Evolutionary conservation across 23 red algal genomes (phyloP).

Genomic region (Gracilaria domingensis): DNA sequence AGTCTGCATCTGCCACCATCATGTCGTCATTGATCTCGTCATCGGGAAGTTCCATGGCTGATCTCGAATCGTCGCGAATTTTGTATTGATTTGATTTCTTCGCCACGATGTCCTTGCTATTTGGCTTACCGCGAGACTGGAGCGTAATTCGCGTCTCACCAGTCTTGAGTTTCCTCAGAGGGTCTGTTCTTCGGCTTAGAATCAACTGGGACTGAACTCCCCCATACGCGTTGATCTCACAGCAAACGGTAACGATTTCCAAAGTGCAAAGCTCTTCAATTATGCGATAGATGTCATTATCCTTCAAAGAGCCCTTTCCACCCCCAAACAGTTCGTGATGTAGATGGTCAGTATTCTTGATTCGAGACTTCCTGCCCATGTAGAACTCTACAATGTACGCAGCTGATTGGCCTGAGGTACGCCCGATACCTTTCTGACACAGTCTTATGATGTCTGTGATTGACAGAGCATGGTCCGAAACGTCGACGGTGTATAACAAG

Average conservation of each 20-base stretch:
- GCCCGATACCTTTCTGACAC: slow-evolving; percentile 13
- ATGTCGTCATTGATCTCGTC: background rate
- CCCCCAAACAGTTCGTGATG: slow-evolving; percentile 53
- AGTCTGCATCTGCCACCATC: slow-evolving; percentile 1
- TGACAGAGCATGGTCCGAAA: slow-evolving; percentile 49
- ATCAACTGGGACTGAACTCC: slow-evolving; percentile 64
- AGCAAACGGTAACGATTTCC: slow-evolving; percentile 32
- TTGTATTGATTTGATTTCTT: slow-evolving; percentile 15
- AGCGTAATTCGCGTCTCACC: slow-evolving; percentile 37
- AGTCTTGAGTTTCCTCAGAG: slow-evolving; percentile 40
- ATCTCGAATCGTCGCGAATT: background rate
- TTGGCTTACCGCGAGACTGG: slow-evolving; percentile 46
- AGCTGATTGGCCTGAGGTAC: slow-evolving; percentile 46
- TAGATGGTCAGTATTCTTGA: slow-evolving; percentile 57
- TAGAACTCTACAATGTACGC: slow-evolving; percentile 73
- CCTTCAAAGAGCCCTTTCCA: slow-evolving; percentile 62
- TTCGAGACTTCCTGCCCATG: slow-evolving; percentile 65
- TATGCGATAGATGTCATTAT: slow-evolving; percentile 67
- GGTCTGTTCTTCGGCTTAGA: background rate
- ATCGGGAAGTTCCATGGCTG: background rate
- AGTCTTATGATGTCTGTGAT: slow-evolving; percentile 43
- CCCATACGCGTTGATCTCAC: slow-evolving; percentile 68
- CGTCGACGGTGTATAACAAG: slow-evolving; percentile 45
- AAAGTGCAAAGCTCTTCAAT: slow-evolving; percentile 66
- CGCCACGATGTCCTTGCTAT: background rate